Evolutionary conservation across 2,329 filamentous ascomycete genomes (phyloP).

Genomic region (Rhynchosporium agropyri): DNA sequence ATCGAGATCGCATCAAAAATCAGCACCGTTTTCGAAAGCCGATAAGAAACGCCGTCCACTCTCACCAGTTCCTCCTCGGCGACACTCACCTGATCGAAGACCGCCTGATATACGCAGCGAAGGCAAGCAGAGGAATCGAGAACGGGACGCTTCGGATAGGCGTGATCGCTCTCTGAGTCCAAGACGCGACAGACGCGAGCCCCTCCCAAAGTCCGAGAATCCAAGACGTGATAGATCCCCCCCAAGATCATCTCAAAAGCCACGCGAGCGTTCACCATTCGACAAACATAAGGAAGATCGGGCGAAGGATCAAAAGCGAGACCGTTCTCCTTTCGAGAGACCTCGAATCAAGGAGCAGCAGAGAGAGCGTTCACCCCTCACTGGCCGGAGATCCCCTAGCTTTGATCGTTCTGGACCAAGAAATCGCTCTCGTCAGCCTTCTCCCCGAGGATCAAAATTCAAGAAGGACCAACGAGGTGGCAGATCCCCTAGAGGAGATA

Average conservation of each 20-base stretch:
- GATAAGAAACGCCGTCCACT: slow-evolving; percentile 37
- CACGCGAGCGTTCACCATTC: slow-evolving; percentile 32
- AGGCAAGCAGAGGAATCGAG: slow-evolving; percentile 34
- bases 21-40: slow-evolving; percentile 30
- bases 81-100: slow-evolving; percentile 36
- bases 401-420: slow-evolving; percentile 38
- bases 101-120: slow-evolving; percentile 30
- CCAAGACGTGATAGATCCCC: slow-evolving; percentile 19
- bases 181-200: slow-evolving; percentile 32
- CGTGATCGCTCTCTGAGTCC: slow-evolving; percentile 40
- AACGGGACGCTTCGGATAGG: slow-evolving; percentile 35
- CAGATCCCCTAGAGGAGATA: slow-evolving; percentile 26
- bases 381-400: slow-evolving; percentile 35
- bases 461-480: slow-evolving; percentile 23
- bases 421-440: slow-evolving; percentile 37
- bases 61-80: slow-evolving; percentile 38
- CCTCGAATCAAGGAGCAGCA: slow-evolving; percentile 32
- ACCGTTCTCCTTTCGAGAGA: slow-evolving; percentile 26
- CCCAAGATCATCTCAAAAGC: slow-evolving; percentile 22
- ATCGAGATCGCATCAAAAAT: slow-evolving; percentile 33
- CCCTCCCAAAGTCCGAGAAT: slow-evolving; percentile 8
- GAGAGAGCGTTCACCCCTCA: slow-evolving; percentile 31
- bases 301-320: slow-evolving; percentile 31
- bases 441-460: slow-evolving; percentile 35
- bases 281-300: slow-evolving; percentile 27